Evolutionary conservation across 1,284 basidiomycete genomes (phyloP).

Genomic region (Boletus mariae): DNA sequence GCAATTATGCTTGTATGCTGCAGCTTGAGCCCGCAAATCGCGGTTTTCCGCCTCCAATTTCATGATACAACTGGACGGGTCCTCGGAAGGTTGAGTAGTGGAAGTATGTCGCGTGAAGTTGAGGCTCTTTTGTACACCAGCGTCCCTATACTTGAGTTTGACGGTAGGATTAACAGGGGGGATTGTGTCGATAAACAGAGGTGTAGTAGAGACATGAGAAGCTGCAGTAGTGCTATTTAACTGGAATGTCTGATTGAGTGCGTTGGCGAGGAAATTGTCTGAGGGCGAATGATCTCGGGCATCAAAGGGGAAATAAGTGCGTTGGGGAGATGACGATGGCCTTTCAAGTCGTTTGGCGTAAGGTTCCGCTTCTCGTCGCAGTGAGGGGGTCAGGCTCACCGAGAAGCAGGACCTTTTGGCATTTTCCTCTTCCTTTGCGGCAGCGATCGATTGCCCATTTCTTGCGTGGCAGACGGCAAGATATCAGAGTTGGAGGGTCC

Average conservation of each 20-base stretch:
- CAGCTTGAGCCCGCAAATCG: conserved; percentile 8
- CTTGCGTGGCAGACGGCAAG: background rate
- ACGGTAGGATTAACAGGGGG: conserved; percentile 2
- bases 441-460: background rate
- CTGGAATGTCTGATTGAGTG: conserved; percentile 28
- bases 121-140: conserved; percentile 25
- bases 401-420: conserved; percentile 28
- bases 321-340: conserved; percentile 6
- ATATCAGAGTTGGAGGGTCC: conserved; percentile 1
- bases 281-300: background rate
- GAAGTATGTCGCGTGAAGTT: conserved; percentile 19
- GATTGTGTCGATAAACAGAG: background rate
- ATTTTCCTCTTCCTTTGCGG: conserved; percentile 23
- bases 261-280: conserved; percentile 21
- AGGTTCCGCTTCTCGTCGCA: conserved; percentile 30
- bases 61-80: conserved; percentile 14
- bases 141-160: conserved; percentile 19
- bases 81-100: conserved; percentile 1
- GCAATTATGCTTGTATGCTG: conserved; percentile 11
- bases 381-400: conserved; percentile 31
- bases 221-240: conserved; percentile 18
- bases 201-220: conserved; percentile 5
- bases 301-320: background rate
- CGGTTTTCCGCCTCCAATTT: conserved; percentile 22
- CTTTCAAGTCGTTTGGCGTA: conserved; percentile 25